Evolutionary conservation across 1,284 basidiomycete genomes (phyloP), one percentile per base, ranked within the genome.

Genomic region (Sanghuangporus weigelae): DNA sequence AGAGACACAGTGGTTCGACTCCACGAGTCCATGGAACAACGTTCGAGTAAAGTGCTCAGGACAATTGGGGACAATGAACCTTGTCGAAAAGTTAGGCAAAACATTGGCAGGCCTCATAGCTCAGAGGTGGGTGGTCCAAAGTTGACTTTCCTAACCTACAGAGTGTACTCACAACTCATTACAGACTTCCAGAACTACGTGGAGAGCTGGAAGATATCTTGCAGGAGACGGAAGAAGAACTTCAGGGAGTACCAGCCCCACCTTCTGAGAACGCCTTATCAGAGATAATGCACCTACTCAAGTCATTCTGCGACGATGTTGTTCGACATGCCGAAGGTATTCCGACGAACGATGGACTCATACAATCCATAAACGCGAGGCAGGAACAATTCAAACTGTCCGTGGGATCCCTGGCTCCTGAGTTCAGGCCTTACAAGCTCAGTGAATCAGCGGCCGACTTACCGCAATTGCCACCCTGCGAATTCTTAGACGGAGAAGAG

Each of bases 1-100:
- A 68, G 91, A 95, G 74, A 77, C 82, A 62, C 75, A 84, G 26
- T 95, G 87, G 75, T 92, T 95, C 73, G 72, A 80, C 57, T 75
- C 74, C 5, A 82, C 72, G 0, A 65, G 75, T 0, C 85, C 85
- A 0, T 92, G 89, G 89, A 76, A 73, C 0, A 73, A 76, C 0
- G 73, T 90, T 0, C 81, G 84, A 19, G 42, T 71, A 0, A 73
- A 76, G 2, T 79, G 63, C 80, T 83, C 59, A 76, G 75, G 11
- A 21, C 82, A 81, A 54, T 71, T 90, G 0, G 76, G 86, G 0
- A 89, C 87, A 0, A 68, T 68, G 2, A 82, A 80, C 56, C 74
- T 92, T 0, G 82, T 84, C 0, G 78, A 80, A 21, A 76, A 81
- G 3, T 70, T 90, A 26, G 84, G 85, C 56, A 66, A 74, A 6